A percentile compares a stretch with the other conserved stretches of the same genome.
These are phyloP conservation scores for Pyrrhoderma noxium DNA, from an alignment of 1,284 basidiomycete genomes.

Conservation along the genomic window DNA sequence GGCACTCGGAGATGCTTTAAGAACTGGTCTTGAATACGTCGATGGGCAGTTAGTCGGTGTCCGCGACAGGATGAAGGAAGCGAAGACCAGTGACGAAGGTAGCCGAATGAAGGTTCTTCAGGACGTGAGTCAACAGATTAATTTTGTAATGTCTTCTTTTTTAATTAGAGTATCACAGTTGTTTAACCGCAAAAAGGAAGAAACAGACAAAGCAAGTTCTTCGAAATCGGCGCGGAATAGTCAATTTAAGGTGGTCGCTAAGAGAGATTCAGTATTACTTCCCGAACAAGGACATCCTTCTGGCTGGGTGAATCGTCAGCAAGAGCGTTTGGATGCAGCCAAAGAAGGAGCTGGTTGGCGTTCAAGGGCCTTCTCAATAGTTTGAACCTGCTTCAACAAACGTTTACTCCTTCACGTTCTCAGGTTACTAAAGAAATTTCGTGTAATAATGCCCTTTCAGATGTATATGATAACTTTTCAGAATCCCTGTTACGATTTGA, in stretches of 20 bases:
- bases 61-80: constrained; percentile 67
- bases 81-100: constrained; percentile 46
- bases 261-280: constrained; percentile 54
- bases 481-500: too few species aligned
- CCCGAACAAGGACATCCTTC: constrained; percentile 55
- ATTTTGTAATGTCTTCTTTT: not conserved
- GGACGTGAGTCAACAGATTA: constrained; percentile 37
- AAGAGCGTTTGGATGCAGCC: constrained; percentile 50
- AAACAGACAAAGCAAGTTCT: constrained; percentile 17
- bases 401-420: too few species aligned
- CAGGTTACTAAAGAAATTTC: too few species aligned
- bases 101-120: constrained; percentile 57
- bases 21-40: constrained; percentile 77
- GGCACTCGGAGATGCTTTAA: constrained; percentile 73
- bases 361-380: constrained; percentile 45
- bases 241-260: constrained; percentile 70
- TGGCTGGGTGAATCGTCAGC: constrained; percentile 63
- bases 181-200: constrained; percentile 18
- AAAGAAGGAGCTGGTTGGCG: constrained; percentile 53
- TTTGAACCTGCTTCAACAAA: not conserved
- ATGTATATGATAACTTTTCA: too few species aligned
- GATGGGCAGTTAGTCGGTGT: constrained; percentile 84
- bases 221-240: not conserved
- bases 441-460: too few species aligned
- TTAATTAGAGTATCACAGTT: constrained; percentile 28